These are phyloP conservation scores for Pleurotus cornucopiae DNA, from an alignment of 768 basidiomycete species.

Conservation along the genomic window DNA sequence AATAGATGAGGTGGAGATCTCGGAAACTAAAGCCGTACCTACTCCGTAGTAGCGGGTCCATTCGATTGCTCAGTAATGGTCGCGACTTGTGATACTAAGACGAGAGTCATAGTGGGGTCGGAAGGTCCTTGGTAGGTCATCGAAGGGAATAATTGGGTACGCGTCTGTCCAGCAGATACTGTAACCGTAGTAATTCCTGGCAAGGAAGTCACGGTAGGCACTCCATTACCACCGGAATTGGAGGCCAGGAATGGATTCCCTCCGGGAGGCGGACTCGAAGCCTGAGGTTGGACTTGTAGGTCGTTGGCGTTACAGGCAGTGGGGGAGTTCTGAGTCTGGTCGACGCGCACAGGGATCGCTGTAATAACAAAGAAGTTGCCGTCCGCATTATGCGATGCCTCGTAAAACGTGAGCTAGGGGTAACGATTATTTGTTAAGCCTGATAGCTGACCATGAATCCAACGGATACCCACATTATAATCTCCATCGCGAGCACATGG, in stretches of 20 bases:
- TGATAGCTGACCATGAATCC: not conserved
- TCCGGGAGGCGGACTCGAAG: conserved; percentile 22
- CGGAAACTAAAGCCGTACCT: not conserved
- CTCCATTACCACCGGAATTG: not conserved
- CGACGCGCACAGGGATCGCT: conserved; percentile 30
- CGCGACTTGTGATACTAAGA: not conserved
- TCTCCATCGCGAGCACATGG: conserved; percentile 32
- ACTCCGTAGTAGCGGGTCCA: not conserved
- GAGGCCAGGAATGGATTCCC: conserved; percentile 25
- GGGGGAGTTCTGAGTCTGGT: conserved; percentile 21
- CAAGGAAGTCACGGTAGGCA: conserved; percentile 7
- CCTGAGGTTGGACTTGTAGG: conserved; percentile 29
- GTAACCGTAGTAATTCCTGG: conserved; percentile 1
- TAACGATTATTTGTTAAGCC: not conserved
- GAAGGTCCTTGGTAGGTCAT: not conserved
- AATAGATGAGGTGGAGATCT: not conserved
- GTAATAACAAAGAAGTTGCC: conserved; percentile 34
- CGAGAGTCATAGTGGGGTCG: not conserved
- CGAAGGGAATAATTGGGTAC: not conserved
- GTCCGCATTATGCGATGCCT: conserved; percentile 29
- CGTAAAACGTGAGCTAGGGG: conserved; percentile 43
- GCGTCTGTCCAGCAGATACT: not conserved
- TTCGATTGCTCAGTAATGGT: not conserved
- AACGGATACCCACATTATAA: conserved; percentile 34
- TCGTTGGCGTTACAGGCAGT: conserved; percentile 19